A percentile compares a stretch with the other conserved stretches of the same genome.
These are phyloP conservation scores for Pythium inflatum DNA, from an alignment of 352 stramenopile genomes.

Conservation along the genomic window DNA sequence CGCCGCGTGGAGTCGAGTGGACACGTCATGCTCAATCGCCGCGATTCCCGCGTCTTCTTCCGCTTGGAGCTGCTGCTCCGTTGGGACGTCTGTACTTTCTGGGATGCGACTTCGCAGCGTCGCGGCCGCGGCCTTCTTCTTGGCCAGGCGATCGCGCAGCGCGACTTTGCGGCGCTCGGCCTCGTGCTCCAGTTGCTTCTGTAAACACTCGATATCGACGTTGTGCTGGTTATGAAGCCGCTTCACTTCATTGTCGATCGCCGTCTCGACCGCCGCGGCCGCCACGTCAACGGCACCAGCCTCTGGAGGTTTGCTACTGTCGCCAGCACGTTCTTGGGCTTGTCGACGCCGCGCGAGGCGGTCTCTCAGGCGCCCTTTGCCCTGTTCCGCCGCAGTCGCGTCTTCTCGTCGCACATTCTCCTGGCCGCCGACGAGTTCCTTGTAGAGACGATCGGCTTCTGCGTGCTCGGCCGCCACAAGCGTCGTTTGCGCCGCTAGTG, in stretches of 20 bases:
- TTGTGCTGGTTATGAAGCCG: constrained; percentile 7
- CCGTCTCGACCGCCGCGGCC: constrained; percentile 1
- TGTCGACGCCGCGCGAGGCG: neutral
- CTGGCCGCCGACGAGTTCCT: neutral
- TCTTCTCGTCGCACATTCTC: neutral
- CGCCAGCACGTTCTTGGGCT: neutral
- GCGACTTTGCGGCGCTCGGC: constrained; percentile 20
- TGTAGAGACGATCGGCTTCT: constrained; percentile 5
- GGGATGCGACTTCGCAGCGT: neutral
- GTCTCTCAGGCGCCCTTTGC: constrained; percentile 3
- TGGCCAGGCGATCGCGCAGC: constrained; percentile 26
- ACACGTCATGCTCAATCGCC: neutral
- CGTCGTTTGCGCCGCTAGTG: neutral
- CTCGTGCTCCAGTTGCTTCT: constrained; percentile 8
- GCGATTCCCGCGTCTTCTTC: constrained; percentile 3
- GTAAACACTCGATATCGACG: neutral
- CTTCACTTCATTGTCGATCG: constrained; percentile 20
- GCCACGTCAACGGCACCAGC: neutral
- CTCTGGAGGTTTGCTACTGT: neutral
- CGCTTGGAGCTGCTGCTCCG: constrained; percentile 13
- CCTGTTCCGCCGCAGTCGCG: neutral
- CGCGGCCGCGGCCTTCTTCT: constrained; percentile 16
- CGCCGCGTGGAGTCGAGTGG: neutral
- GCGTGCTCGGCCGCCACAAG: constrained; percentile 2
- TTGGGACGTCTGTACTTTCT: neutral